A percentile compares a stretch with the other conserved stretches of the same genome.
These are phyloP conservation scores for Laburnicola sp. DNA, from an alignment of 2,329 filamentous ascomycete species.

Conservation along the genomic window DNA sequence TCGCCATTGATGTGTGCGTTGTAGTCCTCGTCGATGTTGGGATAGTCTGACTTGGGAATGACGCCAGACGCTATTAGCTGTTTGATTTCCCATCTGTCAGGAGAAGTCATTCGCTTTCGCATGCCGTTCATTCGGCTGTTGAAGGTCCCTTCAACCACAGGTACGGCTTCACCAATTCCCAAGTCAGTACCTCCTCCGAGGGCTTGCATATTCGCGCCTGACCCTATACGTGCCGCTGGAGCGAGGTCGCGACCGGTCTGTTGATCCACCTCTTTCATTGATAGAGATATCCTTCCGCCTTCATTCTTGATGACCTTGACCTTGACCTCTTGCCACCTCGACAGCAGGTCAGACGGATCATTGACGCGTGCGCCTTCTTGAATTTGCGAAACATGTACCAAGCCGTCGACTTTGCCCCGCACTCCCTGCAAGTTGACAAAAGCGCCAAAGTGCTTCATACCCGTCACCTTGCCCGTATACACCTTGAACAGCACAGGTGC, in stretches of 20 bases:
- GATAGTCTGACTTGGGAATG: slow-evolving; percentile 88
- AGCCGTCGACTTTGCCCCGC: slow-evolving; percentile 82
- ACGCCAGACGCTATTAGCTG: slow-evolving; percentile 96
- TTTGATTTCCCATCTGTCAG: slow-evolving; percentile 95
- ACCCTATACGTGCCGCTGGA: slow-evolving; percentile 76
- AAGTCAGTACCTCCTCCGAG: slow-evolving; percentile 63
- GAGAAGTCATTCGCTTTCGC: slow-evolving; percentile 93
- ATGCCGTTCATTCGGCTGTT: slow-evolving; percentile 54
- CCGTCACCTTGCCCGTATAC: slow-evolving; percentile 86
- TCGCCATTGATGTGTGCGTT: slow-evolving; percentile 84
- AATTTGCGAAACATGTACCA: slow-evolving; percentile 92
- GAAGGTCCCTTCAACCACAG: slow-evolving; percentile 65
- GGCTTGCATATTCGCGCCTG: slow-evolving; percentile 86
- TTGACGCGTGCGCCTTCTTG: slow-evolving; percentile 83
- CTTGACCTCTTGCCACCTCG: slow-evolving; percentile 79
- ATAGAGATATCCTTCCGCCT: slow-evolving; percentile 77
- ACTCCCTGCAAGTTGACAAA: slow-evolving; percentile 93
- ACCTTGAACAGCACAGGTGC: slow-evolving; percentile 80
- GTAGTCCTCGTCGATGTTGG: slow-evolving; percentile 92
- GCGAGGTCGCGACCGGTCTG: slow-evolving; percentile 80
- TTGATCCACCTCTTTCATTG: slow-evolving; percentile 98
- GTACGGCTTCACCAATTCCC: slow-evolving; percentile 56
- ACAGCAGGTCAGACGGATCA: slow-evolving; percentile 85
- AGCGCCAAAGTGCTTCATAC: slow-evolving; percentile 91
- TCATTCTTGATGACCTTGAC: slow-evolving; percentile 92